These are phyloP conservation scores for Penicillium herquei DNA, from an alignment of 495 filamentous ascomycete species.

Conservation along the genomic window DNA sequence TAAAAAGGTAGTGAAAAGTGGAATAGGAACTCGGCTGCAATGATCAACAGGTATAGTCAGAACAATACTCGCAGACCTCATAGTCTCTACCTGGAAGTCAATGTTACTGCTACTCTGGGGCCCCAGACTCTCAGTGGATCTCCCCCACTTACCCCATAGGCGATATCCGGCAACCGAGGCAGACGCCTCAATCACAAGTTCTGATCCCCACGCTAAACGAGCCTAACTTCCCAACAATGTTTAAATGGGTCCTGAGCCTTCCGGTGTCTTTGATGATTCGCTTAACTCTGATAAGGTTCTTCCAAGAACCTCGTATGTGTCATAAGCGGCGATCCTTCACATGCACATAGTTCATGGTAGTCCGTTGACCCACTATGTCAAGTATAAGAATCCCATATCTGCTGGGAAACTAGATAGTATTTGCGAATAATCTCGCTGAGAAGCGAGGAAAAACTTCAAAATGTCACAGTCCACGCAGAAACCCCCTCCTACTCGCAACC, in stretches of 20 bases:
- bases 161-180: slow-evolving; percentile 14
- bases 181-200: slow-evolving; percentile 11
- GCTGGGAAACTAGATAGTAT: background rate
- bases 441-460: background rate
- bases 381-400: slow-evolving; percentile 7
- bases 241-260: background rate
- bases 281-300: slow-evolving; percentile 4
- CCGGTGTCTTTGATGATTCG: slow-evolving; percentile 1
- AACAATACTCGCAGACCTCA: background rate
- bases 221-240: slow-evolving; percentile 2
- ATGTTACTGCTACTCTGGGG: background rate
- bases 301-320: background rate
- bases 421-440: background rate
- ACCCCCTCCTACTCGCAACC: slow-evolving; percentile 11
- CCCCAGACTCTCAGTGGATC: slow-evolving; percentile 1
- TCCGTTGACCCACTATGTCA: background rate
- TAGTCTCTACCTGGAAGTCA: background rate
- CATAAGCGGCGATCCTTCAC: slow-evolving; percentile 17
- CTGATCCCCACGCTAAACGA: slow-evolving; percentile 4
- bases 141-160: slow-evolving; percentile 8
- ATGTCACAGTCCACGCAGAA: slow-evolving; percentile 8
- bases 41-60: background rate
- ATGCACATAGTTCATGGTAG: background rate
- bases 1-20: too few species aligned
- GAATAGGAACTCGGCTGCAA: too few species aligned